Conservation (phyloP, 139 green algal species). For the Diplosphaera chodatii region DNA sequence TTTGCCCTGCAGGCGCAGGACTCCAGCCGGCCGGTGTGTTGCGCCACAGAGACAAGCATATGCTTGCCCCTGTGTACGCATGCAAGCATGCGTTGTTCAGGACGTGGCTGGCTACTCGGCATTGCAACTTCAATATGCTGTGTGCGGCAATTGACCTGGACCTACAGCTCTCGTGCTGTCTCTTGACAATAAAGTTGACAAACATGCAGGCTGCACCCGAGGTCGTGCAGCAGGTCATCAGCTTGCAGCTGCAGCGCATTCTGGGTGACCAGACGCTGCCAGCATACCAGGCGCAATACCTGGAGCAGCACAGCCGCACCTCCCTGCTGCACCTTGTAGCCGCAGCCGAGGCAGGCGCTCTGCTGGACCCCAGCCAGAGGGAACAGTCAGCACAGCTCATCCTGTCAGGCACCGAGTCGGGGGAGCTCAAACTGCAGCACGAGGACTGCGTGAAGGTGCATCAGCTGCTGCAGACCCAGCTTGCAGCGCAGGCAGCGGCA, state of each 20-base stretch:
- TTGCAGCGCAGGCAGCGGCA: constrained; percentile 30
- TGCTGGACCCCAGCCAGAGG: constrained; percentile 23
- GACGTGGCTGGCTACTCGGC: too few species aligned
- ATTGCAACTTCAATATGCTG: too few species aligned
- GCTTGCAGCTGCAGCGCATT: constrained; percentile 28
- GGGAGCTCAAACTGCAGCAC: constrained; percentile 20
- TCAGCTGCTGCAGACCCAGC: constrained; percentile 24
- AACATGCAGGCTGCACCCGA: constrained; percentile 1
- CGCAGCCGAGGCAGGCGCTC: constrained; percentile 33
- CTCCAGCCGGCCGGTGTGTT: neutral
- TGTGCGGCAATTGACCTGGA: too few species aligned
- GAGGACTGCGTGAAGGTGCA: constrained; percentile 32
- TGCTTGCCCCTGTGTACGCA: too few species aligned
- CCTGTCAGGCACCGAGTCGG: neutral
- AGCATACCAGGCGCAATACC: constrained; percentile 30
- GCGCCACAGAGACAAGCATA: too few species aligned
- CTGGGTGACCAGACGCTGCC: constrained; percentile 22
- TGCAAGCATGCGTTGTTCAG: too few species aligned
- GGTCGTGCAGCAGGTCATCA: constrained; percentile 38
- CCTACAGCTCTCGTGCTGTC: too few species aligned
- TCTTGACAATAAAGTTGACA: too few species aligned
- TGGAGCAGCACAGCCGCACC: constrained; percentile 15
- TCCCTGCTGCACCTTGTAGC: constrained; percentile 39
- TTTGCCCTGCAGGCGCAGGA: constrained; percentile 8
- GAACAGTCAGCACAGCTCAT: constrained; percentile 16